A percentile compares a stretch with the other conserved stretches of the same genome.
Evolutionary conservation across 768 basidiomycete genomes (phyloP).

Genomic region (Lactarius hengduanensis): DNA sequence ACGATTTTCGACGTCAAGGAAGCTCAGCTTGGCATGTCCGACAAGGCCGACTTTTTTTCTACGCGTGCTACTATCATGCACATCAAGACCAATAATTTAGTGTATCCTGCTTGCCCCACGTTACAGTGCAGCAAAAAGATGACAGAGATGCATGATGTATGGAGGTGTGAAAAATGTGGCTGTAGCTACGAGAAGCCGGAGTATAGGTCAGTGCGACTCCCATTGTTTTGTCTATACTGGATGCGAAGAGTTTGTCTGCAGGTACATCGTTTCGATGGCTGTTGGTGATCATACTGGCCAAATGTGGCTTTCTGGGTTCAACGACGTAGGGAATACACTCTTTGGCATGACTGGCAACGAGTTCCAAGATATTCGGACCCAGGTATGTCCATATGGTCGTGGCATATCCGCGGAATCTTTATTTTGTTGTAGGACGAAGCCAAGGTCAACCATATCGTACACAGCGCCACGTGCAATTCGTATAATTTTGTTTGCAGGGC

Average conservation of each 20-base stretch:
- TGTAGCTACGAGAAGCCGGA: conserved; percentile 66
- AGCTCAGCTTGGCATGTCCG: conserved; percentile 67
- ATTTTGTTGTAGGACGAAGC: conserved; percentile 50
- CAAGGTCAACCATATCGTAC: conserved; percentile 57
- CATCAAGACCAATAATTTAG: conserved; percentile 76
- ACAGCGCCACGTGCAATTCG: conserved; percentile 61
- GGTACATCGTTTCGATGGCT: conserved; percentile 81
- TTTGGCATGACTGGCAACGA: conserved; percentile 81
- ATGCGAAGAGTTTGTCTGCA: conserved; percentile 33
- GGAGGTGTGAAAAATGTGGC: conserved; percentile 94
- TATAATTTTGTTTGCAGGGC: conserved; percentile 87
- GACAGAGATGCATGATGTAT: conserved; percentile 57
- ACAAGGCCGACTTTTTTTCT: conserved; percentile 82
- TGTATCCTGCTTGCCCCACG: conserved; percentile 86
- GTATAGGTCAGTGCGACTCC: conserved; percentile 59
- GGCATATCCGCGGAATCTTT: background rate
- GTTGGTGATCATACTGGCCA: conserved; percentile 87
- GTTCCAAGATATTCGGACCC: conserved; percentile 70
- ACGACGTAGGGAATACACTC: conserved; percentile 78
- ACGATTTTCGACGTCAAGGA: conserved; percentile 78
- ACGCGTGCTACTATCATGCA: conserved; percentile 82
- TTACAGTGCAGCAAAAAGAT: conserved; percentile 85
- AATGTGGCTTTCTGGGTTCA: conserved; percentile 93
- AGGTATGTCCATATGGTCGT: conserved; percentile 42
- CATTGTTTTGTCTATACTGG: conserved; percentile 1